phyloP scores from a whole-genome alignment of 1,284 basidiomycete genomes.

The Apiotrichum montevideense region DNA sequence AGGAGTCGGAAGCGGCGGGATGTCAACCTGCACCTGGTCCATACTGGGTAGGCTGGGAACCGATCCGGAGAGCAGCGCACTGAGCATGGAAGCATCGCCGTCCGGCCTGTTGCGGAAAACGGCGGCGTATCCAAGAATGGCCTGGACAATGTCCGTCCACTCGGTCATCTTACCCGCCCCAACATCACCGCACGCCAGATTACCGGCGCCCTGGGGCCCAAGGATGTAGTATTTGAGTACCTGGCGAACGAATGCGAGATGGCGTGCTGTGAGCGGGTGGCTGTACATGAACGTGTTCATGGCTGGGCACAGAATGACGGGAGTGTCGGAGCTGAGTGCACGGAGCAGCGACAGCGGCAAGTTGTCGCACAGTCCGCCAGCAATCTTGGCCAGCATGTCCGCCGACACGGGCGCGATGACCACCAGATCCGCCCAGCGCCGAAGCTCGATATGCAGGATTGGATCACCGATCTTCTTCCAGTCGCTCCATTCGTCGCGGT shows the following conservation, averaged over 20 bases:
- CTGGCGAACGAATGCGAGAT: slow-evolving; percentile 65
- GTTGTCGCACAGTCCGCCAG: slow-evolving; percentile 82
- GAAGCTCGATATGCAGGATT: slow-evolving; percentile 90
- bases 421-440: slow-evolving; percentile 93
- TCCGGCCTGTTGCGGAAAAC: slow-evolving; percentile 6
- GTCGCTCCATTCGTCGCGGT: slow-evolving; percentile 81
- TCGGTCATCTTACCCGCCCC: slow-evolving; percentile 90
- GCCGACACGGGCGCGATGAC: slow-evolving; percentile 92
- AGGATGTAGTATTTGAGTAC: slow-evolving; percentile 72
- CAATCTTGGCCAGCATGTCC: slow-evolving; percentile 89
- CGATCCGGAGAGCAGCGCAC: not conserved
- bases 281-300: slow-evolving; percentile 99
- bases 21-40: too few species aligned
- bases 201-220: slow-evolving; percentile 57
- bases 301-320: slow-evolving; percentile 86
- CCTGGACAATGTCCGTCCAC: slow-evolving; percentile 56
- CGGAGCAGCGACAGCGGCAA: slow-evolving; percentile 83
- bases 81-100: not conserved
- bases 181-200: slow-evolving; percentile 84
- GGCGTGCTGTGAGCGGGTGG: slow-evolving; percentile 83
- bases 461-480: slow-evolving; percentile 77
- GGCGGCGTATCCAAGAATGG: slow-evolving; percentile 29
- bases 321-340: slow-evolving; percentile 71
- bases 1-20: not conserved
- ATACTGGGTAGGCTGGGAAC: too few species aligned